Evolutionary conservation across 345 rosid genomes (phyloP), one percentile per base, ranked within the genome.

Genomic region (Lumnitzera littorea): DNA sequence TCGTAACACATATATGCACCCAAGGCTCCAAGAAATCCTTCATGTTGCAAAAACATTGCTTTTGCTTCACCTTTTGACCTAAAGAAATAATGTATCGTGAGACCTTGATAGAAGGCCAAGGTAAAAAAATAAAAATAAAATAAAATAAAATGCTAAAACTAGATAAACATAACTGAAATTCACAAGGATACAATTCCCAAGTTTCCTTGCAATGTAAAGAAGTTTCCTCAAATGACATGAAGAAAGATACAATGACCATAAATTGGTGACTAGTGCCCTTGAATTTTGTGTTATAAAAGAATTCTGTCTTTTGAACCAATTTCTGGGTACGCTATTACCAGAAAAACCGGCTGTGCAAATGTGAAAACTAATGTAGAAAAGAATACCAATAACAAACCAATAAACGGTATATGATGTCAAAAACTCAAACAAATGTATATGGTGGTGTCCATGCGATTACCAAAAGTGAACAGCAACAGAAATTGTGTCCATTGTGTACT

Each of bases 41-140:
- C 96, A 56, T 91, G 96, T 56, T 72, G 62, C 64, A 88, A 68
- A 64, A 86, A 91, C 95, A 88, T 81, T 58, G 98, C 96, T 70
- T 86, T 70, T 4, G 91, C 96, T 61, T 86, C 96, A 3, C 98
- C 96, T 80, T 86, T 91, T 10, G 91, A 88, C 96, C 97, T 86
- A 70, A 27, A 66, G 57, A 60, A 56, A 11, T 55, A 11, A 12
- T 23, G 14, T 20, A 3, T 17, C 41, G 11, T 55, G 12, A 53
- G 15, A 53, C 17, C 15, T 14, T 9, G 55, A 53, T 17, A 50
- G 25, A 6, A 53, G 14, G 27, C 31, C 29, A 53, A 2, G 24
- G 27, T 36, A 61, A 36, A 20, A 20, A 20, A 20, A 20, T 20
- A 20, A 20, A 20, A 20, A 20, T 20, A 58, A 50, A 14, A 27